Percentiles rank a stretch among this genome's conserved stretches.
Conservation (phyloP, 257 asterid species). For the Nicotiana otophora region DNA sequence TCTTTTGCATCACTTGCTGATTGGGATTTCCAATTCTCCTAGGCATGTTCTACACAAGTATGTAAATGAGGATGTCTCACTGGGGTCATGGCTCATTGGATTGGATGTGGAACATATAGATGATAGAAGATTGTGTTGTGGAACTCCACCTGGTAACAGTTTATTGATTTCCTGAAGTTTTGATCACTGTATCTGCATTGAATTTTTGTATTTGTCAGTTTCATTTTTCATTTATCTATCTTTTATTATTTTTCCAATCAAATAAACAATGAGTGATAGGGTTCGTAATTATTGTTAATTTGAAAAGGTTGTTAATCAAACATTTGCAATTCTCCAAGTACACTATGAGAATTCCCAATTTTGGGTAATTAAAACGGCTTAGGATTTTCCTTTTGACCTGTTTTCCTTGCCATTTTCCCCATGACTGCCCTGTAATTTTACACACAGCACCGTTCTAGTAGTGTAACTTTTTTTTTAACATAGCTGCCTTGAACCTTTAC, state of each 20-base stretch:
- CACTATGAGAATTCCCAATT: not conserved
- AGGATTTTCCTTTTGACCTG: not conserved
- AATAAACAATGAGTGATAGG: not conserved
- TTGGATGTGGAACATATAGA: constrained; percentile 92
- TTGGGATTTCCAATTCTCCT: constrained; percentile 4
- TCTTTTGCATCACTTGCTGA: not conserved
- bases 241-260: not conserved
- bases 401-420: not conserved
- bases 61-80: constrained; percentile 82
- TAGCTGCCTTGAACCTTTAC: not conserved
- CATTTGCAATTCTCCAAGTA: not conserved
- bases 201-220: not conserved
- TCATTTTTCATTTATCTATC: not conserved
- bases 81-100: constrained; percentile 92
- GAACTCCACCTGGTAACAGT: constrained; percentile 87
- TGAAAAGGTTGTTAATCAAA: not conserved
- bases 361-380: not conserved
- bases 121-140: constrained; percentile 86
- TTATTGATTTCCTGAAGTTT: not conserved
- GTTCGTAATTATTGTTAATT: not conserved
- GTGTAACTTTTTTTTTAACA: not conserved
- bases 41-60: constrained; percentile 81
- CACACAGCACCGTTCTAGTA: not conserved
- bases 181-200: not conserved
- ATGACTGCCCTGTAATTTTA: not conserved